Conservation (phyloP, 768 basidiomycete species). For the Termitomyces sp. region DNA sequence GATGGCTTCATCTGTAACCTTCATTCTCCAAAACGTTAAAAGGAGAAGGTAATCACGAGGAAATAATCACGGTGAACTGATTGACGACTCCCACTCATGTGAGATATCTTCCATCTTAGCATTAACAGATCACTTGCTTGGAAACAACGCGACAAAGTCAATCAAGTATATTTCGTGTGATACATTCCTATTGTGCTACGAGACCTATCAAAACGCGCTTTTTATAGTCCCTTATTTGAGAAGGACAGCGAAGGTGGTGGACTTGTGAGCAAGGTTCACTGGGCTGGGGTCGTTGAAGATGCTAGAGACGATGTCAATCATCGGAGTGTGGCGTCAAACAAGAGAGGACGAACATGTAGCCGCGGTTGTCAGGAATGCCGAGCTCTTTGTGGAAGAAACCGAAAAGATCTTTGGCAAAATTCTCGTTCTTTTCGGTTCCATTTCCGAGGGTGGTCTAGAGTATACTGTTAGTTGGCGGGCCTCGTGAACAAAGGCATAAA, state of each 20-base stretch:
- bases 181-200: background rate
- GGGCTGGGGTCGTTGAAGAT: constrained; percentile 2
- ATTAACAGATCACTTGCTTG: too few species aligned
- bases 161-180: background rate
- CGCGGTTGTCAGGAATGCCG: constrained; percentile 6
- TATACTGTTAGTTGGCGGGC: background rate
- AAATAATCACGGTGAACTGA: too few species aligned
- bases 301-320: background rate
- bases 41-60: too few species aligned
- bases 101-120: too few species aligned
- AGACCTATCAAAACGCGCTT: background rate
- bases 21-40: too few species aligned
- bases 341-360: constrained; percentile 2
- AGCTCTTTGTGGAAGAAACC: constrained; percentile 3
- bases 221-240: background rate
- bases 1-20: too few species aligned
- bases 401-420: background rate
- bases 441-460: constrained; percentile 3
- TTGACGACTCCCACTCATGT: too few species aligned
- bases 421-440: constrained; percentile 1
- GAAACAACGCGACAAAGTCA: background rate
- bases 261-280: constrained; percentile 1
- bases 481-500: background rate
- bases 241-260: constrained; percentile 3
- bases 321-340: background rate